Percentiles rank a stretch among this genome's conserved stretches.
Evolutionary conservation across 169 alveolate species (phyloP).

Genomic region (Pseudocohnilembus persalinus): DNA sequence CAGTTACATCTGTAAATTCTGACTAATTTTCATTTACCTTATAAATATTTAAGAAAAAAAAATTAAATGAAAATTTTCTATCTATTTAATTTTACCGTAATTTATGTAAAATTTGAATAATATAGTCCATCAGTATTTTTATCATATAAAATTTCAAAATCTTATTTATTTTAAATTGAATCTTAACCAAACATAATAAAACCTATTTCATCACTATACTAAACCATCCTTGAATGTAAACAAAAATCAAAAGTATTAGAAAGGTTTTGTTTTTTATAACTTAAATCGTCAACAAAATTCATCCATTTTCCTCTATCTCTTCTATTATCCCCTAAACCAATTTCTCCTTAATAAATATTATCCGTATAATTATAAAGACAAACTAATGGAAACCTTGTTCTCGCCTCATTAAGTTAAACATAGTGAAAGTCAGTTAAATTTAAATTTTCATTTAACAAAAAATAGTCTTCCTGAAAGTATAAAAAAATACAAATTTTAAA

Average conservation of each 20-base stretch:
- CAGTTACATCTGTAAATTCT: background rate
- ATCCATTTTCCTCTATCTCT: background rate
- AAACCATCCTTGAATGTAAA: background rate
- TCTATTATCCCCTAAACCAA: background rate
- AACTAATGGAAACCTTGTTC: background rate
- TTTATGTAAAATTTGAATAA: too few relatives aligned
- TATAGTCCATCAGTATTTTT: background rate
- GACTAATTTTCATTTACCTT: background rate
- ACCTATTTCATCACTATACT: background rate
- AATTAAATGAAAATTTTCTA: background rate
- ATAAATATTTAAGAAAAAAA: too few relatives aligned
- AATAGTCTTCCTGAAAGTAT: background rate
- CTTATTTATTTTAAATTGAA: background rate
- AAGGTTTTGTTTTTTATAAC: background rate
- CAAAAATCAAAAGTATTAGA: background rate
- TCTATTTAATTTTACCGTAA: background rate
- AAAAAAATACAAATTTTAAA: too few relatives aligned
- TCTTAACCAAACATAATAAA: background rate
- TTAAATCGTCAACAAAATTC: background rate
- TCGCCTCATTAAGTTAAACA: background rate
- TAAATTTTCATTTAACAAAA: background rate
- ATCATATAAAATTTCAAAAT: too few relatives aligned
- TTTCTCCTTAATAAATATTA: background rate
- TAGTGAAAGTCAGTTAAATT: background rate
- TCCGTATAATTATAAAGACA: background rate